Conservation (phyloP, 202 grass and related monocot genomes). For the Panicum hallii region DNA sequence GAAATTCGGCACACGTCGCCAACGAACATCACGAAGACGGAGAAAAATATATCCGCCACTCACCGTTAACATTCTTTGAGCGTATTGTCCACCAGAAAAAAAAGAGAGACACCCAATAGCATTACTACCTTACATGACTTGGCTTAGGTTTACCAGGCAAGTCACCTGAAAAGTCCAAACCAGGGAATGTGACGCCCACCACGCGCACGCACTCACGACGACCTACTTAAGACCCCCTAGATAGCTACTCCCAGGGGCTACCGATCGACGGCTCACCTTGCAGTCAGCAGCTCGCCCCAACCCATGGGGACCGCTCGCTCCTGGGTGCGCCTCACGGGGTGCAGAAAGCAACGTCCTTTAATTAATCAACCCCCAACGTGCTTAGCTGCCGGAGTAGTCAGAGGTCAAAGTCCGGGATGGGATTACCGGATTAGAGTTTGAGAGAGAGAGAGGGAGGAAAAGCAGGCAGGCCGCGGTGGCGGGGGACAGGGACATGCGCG, state of each 20-base stretch:
- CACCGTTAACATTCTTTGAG: too few relatives aligned
- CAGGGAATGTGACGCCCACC: not conserved
- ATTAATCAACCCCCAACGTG: constrained; percentile 2
- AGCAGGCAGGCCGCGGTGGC: too few relatives aligned
- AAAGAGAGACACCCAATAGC: not conserved
- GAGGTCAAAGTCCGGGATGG: not conserved
- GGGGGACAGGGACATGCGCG: constrained; percentile 30
- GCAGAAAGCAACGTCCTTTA: not conserved
- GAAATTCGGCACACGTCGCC: not conserved
- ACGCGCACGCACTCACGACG: not conserved
- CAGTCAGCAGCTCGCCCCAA: not conserved
- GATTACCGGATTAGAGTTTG: not conserved
- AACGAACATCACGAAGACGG: not conserved
- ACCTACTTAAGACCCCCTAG: not conserved
- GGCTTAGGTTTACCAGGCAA: not conserved
- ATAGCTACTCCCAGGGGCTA: not conserved
- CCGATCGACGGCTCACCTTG: not conserved
- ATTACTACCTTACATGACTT: not conserved
- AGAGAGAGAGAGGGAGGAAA: not conserved
- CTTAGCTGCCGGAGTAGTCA: constrained; percentile 1
- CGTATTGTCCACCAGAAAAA: too few relatives aligned
- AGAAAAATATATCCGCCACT: not conserved
- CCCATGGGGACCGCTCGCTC: not conserved
- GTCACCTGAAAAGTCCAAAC: not conserved
- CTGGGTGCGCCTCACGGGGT: constrained; percentile 4